A percentile compares a stretch with the other conserved stretches of the same genome.
phyloP scores from a whole-genome alignment of 1,284 basidiomycete genomes.

The Ganoderma sinense region DNA sequence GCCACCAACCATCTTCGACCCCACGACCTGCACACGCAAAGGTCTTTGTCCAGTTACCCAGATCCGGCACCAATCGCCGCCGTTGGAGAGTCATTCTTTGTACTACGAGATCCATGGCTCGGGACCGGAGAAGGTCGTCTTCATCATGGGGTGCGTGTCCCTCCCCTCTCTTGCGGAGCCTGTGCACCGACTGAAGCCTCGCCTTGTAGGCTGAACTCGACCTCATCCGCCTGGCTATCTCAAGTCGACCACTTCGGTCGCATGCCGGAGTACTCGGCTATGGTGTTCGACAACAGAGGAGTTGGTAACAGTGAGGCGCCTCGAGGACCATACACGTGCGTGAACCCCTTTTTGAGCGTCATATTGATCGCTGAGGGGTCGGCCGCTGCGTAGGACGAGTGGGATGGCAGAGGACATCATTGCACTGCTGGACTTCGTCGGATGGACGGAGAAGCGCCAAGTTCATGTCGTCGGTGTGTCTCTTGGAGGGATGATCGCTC shows the following conservation, averaged over 20 bases:
- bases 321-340: constrained; percentile 69
- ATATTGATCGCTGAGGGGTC: not conserved
- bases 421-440: constrained; percentile 73
- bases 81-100: constrained; percentile 70
- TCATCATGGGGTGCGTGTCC: constrained; percentile 70
- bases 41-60: constrained; percentile 77
- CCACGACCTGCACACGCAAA: constrained; percentile 64
- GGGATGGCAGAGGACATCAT: constrained; percentile 84
- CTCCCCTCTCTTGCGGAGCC: not conserved
- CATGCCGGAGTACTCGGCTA: constrained; percentile 58
- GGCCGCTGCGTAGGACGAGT: constrained; percentile 59
- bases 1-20: constrained; percentile 56
- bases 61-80: constrained; percentile 55
- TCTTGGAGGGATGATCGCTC: constrained; percentile 88
- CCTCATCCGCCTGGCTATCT: constrained; percentile 66
- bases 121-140: constrained; percentile 68
- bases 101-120: constrained; percentile 81
- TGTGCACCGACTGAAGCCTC: not conserved
- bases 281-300: constrained; percentile 91
- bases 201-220: constrained; percentile 58
- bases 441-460: constrained; percentile 70
- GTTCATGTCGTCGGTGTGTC: constrained; percentile 84
- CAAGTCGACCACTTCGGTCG: constrained; percentile 68
- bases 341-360: constrained; percentile 3
- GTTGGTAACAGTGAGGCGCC: constrained; percentile 83